These are phyloP conservation scores for Leucaena leucocephala DNA, from an alignment of 306 rosid species.

Conservation along the genomic window DNA sequence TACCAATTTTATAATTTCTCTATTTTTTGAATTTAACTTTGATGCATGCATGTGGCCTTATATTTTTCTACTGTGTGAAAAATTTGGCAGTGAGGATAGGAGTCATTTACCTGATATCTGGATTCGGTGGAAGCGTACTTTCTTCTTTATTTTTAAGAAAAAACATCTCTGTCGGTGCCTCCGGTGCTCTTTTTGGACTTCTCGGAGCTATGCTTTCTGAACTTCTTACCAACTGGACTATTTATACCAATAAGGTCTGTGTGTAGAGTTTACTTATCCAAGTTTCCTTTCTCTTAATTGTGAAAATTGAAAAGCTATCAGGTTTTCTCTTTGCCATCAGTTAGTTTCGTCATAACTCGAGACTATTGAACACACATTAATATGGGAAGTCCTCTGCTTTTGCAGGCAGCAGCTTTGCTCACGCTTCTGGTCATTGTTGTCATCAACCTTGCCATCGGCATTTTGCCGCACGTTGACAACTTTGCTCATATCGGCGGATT, in stretches of 20 bases:
- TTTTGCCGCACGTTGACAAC: slow-evolving; percentile 79
- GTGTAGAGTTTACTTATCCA: neutral
- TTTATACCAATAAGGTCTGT: slow-evolving; percentile 77
- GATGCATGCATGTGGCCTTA: slow-evolving; percentile 20
- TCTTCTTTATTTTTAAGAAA: slow-evolving; percentile 66
- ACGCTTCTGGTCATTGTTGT: slow-evolving; percentile 67
- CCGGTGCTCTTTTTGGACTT: slow-evolving; percentile 93
- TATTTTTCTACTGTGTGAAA: neutral
- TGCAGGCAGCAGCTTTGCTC: slow-evolving; percentile 70
- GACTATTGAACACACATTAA: neutral
- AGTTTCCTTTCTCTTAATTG: slow-evolving; percentile 10
- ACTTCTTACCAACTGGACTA: slow-evolving; percentile 87
- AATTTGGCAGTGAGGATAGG: slow-evolving; percentile 75
- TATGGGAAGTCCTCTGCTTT: slow-evolving; percentile 29
- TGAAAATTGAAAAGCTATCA: neutral
- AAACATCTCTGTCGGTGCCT: slow-evolving; percentile 88
- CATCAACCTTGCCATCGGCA: slow-evolving; percentile 80
- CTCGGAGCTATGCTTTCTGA: slow-evolving; percentile 99
- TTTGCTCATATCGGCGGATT: slow-evolving; percentile 94
- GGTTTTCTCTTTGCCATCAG: slow-evolving; percentile 4
- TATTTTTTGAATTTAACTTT: slow-evolving; percentile 9
- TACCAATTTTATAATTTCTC: neutral
- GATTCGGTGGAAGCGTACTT: slow-evolving; percentile 76
- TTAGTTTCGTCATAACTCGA: slow-evolving; percentile 11
- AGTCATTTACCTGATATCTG: slow-evolving; percentile 64